Conservation (phyloP, 2,329 filamentous ascomycete species). For the Fusarium nematophilum region DNA sequence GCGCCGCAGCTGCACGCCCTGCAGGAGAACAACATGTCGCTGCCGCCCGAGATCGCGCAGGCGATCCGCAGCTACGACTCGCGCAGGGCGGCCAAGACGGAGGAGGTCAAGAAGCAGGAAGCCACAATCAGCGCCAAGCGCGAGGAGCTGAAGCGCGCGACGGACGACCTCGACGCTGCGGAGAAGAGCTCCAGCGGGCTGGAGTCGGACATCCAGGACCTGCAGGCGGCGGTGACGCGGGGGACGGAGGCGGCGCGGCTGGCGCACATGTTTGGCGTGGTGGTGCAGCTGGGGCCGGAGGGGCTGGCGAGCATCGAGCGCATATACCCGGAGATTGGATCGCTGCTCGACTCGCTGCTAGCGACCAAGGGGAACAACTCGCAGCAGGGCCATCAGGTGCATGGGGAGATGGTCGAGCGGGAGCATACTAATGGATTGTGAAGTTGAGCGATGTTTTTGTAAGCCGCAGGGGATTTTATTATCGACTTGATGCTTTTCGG, state of each 20-base stretch:
- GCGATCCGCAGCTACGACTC: constrained; percentile 43
- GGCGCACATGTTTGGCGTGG: constrained; percentile 42
- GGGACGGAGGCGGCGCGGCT: constrained; percentile 40
- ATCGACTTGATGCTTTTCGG: background rate
- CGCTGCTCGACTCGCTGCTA: constrained; percentile 40
- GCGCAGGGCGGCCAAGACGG: constrained; percentile 39
- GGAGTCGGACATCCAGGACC: constrained; percentile 40
- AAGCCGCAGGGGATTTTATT: constrained; percentile 6
- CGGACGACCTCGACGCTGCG: constrained; percentile 29
- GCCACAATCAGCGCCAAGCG: constrained; percentile 31
- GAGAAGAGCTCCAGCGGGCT: constrained; percentile 33
- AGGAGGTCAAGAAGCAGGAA: constrained; percentile 43
- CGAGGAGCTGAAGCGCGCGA: constrained; percentile 33
- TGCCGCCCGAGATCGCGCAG: constrained; percentile 43
- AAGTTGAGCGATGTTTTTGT: constrained; percentile 13
- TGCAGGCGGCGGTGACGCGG: constrained; percentile 37
- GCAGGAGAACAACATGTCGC: constrained; percentile 42
- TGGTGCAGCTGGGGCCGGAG: constrained; percentile 42
- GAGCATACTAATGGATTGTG: constrained; percentile 35
- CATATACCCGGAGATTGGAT: constrained; percentile 46
- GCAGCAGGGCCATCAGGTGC: constrained; percentile 28
- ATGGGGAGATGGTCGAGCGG: constrained; percentile 21
- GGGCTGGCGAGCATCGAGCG: constrained; percentile 43
- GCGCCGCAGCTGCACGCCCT: constrained; percentile 43
- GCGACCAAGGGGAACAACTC: constrained; percentile 31